Evolutionary conservation across 306 rosid genomes (phyloP).

Genomic region (Quercus variabilis): DNA sequence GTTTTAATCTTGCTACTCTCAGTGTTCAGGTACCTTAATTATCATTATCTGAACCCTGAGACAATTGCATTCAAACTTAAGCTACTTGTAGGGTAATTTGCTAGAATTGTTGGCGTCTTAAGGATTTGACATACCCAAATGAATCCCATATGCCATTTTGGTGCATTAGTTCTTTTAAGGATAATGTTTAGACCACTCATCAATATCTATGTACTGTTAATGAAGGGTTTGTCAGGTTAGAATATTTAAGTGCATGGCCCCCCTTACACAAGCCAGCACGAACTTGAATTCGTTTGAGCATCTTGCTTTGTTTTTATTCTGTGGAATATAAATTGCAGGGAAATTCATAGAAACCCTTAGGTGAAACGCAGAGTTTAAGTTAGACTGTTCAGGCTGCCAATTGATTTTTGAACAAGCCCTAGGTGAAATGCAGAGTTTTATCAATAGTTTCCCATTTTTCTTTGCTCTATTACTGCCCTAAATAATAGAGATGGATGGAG

Average conservation of each 20-base stretch:
- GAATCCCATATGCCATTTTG: background rate
- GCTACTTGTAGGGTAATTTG: background rate
- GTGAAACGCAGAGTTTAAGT: too few relatives aligned
- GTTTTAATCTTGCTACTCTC: slow-evolving; percentile 91
- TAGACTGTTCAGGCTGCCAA: too few relatives aligned
- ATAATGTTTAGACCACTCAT: background rate
- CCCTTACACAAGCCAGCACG: slow-evolving; percentile 7
- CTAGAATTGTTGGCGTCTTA: slow-evolving; percentile 11
- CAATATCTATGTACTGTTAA: background rate
- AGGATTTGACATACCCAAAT: slow-evolving; percentile 4
- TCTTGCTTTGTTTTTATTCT: background rate
- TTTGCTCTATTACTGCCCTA: background rate
- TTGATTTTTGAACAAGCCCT: too few relatives aligned
- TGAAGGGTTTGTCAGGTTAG: slow-evolving; percentile 15
- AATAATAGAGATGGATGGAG: too few relatives aligned
- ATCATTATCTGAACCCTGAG: slow-evolving; percentile 16
- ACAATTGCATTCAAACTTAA: background rate
- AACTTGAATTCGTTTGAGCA: slow-evolving; percentile 17
- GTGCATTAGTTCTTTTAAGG: slow-evolving; percentile 6
- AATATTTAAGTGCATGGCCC: background rate
- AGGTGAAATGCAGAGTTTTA: too few relatives aligned
- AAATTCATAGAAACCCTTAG: background rate
- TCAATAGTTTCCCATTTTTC: background rate
- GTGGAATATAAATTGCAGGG: background rate
- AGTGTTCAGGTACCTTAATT: slow-evolving; percentile 77